phyloP scores from a whole-genome alignment of 345 rosid species.

The Zanthoxylum bungeanum region DNA sequence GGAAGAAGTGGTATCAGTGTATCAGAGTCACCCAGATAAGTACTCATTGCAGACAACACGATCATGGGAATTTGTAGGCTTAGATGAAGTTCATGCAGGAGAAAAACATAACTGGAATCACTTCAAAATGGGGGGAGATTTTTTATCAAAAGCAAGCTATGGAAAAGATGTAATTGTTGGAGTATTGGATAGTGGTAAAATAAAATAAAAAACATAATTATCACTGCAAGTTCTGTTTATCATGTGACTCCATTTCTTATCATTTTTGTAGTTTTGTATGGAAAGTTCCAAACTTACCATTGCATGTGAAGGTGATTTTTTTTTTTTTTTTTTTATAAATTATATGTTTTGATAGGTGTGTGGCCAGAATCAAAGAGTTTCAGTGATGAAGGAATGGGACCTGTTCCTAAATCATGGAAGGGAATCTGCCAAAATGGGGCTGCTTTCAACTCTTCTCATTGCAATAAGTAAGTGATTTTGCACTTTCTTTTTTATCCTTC shows the following conservation, averaged over 20 bases:
- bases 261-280: slow-evolving; percentile 11
- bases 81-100: slow-evolving; percentile 41
- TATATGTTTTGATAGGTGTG: slow-evolving; percentile 42
- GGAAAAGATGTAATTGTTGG: slow-evolving; percentile 75
- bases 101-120: not conserved
- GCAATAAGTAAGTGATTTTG: slow-evolving; percentile 53
- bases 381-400: slow-evolving; percentile 70
- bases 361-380: slow-evolving; percentile 95
- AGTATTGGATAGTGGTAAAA: slow-evolving; percentile 69
- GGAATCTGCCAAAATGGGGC: slow-evolving; percentile 79
- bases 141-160: slow-evolving; percentile 48
- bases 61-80: slow-evolving; percentile 85
- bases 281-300: too few species aligned
- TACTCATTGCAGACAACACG: slow-evolving; percentile 75
- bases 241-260: slow-evolving; percentile 26
- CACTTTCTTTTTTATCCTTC: not conserved
- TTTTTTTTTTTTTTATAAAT: not conserved
- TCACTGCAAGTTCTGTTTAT: not conserved
- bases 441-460: slow-evolving; percentile 64
- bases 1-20: slow-evolving; percentile 61
- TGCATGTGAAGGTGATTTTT: slow-evolving; percentile 5
- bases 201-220: not conserved
- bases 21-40: slow-evolving; percentile 40
- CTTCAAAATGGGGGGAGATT: slow-evolving; percentile 15
- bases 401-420: slow-evolving; percentile 82